Evolutionary conservation across 805 yeast genomes (phyloP), one percentile per base, ranked within the genome.

Genomic region (Wickerhamomyces bovis): DNA sequence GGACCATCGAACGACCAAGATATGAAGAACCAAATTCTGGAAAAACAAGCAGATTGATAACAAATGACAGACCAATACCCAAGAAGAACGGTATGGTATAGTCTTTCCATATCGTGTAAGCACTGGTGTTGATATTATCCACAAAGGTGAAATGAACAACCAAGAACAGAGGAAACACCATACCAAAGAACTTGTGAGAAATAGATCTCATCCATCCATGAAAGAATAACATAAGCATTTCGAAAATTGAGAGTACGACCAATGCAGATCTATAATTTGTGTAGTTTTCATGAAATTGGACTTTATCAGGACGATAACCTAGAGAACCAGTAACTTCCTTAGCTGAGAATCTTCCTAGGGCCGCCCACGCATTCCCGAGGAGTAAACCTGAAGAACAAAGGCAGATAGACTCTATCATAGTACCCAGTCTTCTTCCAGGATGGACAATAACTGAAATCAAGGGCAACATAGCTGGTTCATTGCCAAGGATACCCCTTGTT

Each of bases 21-120:
- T 69, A 73, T 0, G 75, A 67, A 21, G 77, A 68, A 15, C 81
- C 81, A 57, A 73, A 73, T 49, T 76, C 81, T 1, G 81, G 81
- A 51, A 73, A 76, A 12, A 76, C 49, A 1, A 62, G 31, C 38
- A 76, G 42, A 47, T 73, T 75, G 57, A 73, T 67, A 23, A 69
- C 61, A n/a, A 73, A 46, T 0, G 76, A 64, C 47, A 73, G 57
- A 0, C 71, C 76, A 33, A 73, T 70, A 21, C 78, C 78, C 19
- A 74, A 30, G 40, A 71, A 67, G 47, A 76, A 70, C 0, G 81
- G 81, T 0, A 64, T 61, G 4, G 72, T 62, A 48, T 62, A 76
- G 9, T 64, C 61, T 36, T 62, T 56, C 6, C 69, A 68, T n/a
- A 69, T 58, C 2, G 48, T 51, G 0, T 54, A 65, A 2, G 72